phyloP scores from a whole-genome alignment of 2,329 filamentous ascomycete genomes.

The Hypoxylon sp. region DNA sequence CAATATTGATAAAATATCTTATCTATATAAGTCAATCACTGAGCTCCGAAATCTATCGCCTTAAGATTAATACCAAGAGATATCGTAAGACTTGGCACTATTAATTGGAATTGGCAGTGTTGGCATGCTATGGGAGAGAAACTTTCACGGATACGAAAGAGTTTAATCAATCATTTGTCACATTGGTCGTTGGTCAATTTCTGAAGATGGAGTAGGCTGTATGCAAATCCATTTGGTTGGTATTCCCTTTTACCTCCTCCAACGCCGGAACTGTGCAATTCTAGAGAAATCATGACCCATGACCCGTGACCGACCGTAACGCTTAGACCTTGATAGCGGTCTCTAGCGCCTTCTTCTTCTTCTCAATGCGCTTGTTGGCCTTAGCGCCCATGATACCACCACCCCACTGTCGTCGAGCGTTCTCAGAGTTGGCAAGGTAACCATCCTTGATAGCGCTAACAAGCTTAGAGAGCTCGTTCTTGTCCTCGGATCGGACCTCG shows the following conservation, averaged over 20 bases:
- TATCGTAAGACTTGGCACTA: constrained; percentile 30
- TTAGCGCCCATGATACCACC: constrained; percentile 99
- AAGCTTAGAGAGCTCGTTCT: constrained; percentile 97
- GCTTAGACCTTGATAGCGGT: constrained; percentile 95
- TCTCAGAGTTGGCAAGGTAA: constrained; percentile 96
- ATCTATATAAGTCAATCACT: constrained; percentile 6
- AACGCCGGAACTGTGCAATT: constrained; percentile 57
- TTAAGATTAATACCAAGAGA: constrained; percentile 30
- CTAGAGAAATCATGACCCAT: constrained; percentile 55
- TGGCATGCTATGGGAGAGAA: constrained; percentile 10
- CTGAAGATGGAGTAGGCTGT: constrained; percentile 51
- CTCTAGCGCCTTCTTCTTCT: constrained; percentile 96
- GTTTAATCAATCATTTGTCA: constrained; percentile 46
- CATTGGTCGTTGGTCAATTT: constrained; percentile 50
- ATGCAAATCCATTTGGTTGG: constrained; percentile 56
- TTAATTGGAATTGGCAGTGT: constrained; percentile 22
- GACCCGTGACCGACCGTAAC: constrained; percentile 50
- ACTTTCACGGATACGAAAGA: constrained; percentile 9
- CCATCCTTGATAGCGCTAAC: constrained; percentile 97
- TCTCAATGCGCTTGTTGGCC: constrained; percentile 82
- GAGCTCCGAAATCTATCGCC: constrained; percentile 19
- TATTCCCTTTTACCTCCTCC: constrained; percentile 58
- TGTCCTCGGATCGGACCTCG: constrained; percentile 98
- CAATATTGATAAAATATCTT: constrained; percentile 23
- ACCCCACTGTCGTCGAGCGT: constrained; percentile 93